Conservation (phyloP, 2,329 filamentous ascomycete genomes). For the Botryotinia calthae region DNA sequence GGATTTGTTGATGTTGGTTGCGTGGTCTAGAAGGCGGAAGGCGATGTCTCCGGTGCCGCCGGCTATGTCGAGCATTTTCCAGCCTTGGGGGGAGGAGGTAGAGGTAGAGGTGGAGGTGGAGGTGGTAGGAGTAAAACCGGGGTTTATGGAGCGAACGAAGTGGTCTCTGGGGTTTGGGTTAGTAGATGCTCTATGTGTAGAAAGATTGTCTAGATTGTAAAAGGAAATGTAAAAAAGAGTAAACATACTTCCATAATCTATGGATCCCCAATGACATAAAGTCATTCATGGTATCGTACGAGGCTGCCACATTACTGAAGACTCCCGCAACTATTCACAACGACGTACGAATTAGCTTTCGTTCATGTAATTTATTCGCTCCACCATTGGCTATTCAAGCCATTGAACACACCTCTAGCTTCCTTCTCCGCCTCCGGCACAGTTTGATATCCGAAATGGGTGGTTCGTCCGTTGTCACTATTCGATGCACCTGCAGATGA, state of each 20-base stretch:
- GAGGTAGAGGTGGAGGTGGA: conserved; percentile 43
- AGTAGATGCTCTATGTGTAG: not conserved
- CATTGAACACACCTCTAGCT: conserved; percentile 34
- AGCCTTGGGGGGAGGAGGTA: conserved; percentile 46
- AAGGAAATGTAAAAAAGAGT: not conserved
- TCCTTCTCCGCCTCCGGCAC: conserved; percentile 40
- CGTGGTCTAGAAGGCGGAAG: conserved; percentile 90
- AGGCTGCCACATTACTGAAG: conserved; percentile 84
- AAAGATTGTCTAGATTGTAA: not conserved
- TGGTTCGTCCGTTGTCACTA: conserved; percentile 34
- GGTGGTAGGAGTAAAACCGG: conserved; percentile 45
- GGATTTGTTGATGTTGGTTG: conserved; percentile 77
- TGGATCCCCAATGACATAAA: conserved; percentile 98
- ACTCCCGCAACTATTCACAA: conserved; percentile 57
- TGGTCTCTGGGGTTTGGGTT: conserved; percentile 59
- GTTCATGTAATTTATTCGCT: not conserved
- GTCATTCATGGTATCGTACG: conserved; percentile 98
- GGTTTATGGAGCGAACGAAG: conserved; percentile 89
- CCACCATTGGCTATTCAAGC: not conserved
- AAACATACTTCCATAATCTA: conserved; percentile 78
- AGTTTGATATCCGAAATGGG: conserved; percentile 41
- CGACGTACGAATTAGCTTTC: conserved; percentile 18
- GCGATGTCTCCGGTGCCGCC: conserved; percentile 97
- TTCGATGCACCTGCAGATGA: conserved; percentile 26
- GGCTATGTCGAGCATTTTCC: conserved; percentile 89